These are phyloP conservation scores for Nasturtium officinale DNA, from an alignment of 345 rosid species.

Conservation along the genomic window DNA sequence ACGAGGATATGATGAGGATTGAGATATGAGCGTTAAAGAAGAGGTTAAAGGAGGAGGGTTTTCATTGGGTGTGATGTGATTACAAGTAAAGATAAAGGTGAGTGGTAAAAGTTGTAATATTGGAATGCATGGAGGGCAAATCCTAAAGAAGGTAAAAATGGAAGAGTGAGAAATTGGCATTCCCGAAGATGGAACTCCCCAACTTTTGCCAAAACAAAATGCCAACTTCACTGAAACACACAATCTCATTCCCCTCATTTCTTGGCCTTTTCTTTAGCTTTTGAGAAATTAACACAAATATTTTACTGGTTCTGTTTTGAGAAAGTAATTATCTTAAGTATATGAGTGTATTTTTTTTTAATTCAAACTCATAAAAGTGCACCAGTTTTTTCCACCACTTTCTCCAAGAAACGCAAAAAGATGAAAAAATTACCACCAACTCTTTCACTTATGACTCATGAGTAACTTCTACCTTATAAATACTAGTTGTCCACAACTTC, in stretches of 20 bases:
- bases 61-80: constrained; percentile 30
- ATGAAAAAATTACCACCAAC: constrained; percentile 18
- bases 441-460: constrained; percentile 6
- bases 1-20: constrained; percentile 10
- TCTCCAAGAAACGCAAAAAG: constrained; percentile 44
- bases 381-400: constrained; percentile 42
- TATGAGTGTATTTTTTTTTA: constrained; percentile 5
- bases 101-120: constrained; percentile 35
- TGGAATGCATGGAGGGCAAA: constrained; percentile 43
- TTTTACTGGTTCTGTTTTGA: constrained; percentile 8
- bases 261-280: constrained; percentile 36
- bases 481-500: constrained; percentile 18
- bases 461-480: constrained; percentile 42
- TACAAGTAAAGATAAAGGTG: constrained; percentile 8
- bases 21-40: constrained; percentile 18
- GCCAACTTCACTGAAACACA: constrained; percentile 47
- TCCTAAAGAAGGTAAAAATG: constrained; percentile 19
- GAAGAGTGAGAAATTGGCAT: constrained; percentile 27
- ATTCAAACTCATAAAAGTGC: constrained; percentile 10
- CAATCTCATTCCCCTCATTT: constrained; percentile 41
- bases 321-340: constrained; percentile 9
- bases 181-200: constrained; percentile 47
- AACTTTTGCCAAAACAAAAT: constrained; percentile 49
- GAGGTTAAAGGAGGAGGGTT: background rate
- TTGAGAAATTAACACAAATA: background rate